Conservation (phyloP, 2,329 filamentous ascomycete species). For the Trichoderma breve region DNA sequence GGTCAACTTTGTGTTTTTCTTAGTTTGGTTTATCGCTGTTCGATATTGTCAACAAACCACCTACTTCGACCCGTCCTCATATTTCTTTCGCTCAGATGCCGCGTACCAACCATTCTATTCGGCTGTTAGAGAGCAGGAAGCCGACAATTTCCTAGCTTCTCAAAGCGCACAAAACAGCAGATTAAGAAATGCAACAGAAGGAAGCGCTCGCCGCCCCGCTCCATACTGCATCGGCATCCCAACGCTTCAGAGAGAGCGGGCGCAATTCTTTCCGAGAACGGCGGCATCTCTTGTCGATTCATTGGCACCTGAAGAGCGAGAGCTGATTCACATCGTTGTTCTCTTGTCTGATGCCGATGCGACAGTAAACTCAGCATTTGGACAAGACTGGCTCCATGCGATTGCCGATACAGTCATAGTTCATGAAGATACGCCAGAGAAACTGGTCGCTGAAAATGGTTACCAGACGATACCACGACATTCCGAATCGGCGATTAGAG, state of each 20-base stretch:
- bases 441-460: background rate
- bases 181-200: background rate
- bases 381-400: slow-evolving; percentile 30
- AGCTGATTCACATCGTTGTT: slow-evolving; percentile 29
- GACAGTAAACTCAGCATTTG: slow-evolving; percentile 29
- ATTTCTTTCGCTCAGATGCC: slow-evolving; percentile 27
- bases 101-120: slow-evolving; percentile 30
- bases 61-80: slow-evolving; percentile 28
- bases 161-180: background rate
- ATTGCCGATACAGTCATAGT: slow-evolving; percentile 32
- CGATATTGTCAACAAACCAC: slow-evolving; percentile 25
- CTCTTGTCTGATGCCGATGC: slow-evolving; percentile 32
- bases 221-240: slow-evolving; percentile 32
- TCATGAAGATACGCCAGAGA: slow-evolving; percentile 24
- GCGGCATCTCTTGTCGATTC: slow-evolving; percentile 33
- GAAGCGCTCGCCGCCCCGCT: background rate
- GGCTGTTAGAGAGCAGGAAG: slow-evolving; percentile 25
- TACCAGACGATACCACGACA: slow-evolving; percentile 22
- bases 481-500: slow-evolving; percentile 21
- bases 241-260: slow-evolving; percentile 27
- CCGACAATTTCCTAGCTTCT: slow-evolving; percentile 25
- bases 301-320: slow-evolving; percentile 29
- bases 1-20: background rate
- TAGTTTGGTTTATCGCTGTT: slow-evolving; percentile 27
- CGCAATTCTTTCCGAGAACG: slow-evolving; percentile 28